Conservation (phyloP, 2,329 filamentous ascomycete genomes). For the Cadophora sp. region DNA sequence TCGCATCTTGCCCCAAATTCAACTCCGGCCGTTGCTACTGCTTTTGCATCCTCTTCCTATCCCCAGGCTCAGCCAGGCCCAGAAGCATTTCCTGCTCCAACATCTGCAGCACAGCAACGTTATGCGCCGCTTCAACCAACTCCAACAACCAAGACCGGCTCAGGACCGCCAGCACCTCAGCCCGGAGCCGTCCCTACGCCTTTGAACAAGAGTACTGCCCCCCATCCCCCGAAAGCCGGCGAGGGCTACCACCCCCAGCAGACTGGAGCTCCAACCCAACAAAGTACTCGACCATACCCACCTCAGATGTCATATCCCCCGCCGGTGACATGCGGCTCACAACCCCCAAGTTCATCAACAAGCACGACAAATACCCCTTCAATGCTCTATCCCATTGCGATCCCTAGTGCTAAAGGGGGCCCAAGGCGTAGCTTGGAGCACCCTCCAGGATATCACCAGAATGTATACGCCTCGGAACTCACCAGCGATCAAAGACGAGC, state of each 20-base stretch:
- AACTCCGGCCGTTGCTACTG: constrained; percentile 41
- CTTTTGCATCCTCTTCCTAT: constrained; percentile 43
- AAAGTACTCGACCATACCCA: constrained; percentile 47
- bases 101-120: constrained; percentile 43
- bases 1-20: constrained; percentile 34
- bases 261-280: constrained; percentile 43
- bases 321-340: constrained; percentile 51
- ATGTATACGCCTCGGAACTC: constrained; percentile 59
- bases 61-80: constrained; percentile 57
- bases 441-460: constrained; percentile 61
- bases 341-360: constrained; percentile 56
- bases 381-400: constrained; percentile 35
- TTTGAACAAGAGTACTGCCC: constrained; percentile 47
- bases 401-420: constrained; percentile 29
- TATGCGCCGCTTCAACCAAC: constrained; percentile 51
- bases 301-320: constrained; percentile 60
- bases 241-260: constrained; percentile 51
- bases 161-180: constrained; percentile 60
- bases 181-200: constrained; percentile 61
- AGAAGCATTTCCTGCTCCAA: constrained; percentile 54
- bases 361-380: constrained; percentile 46
- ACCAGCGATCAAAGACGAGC: constrained; percentile 52
- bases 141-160: constrained; percentile 49
- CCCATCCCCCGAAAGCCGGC: constrained; percentile 60
- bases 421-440: constrained; percentile 42